Evolutionary conservation across 768 basidiomycete genomes (phyloP), one percentile per base, ranked within the genome.

Genomic region (Hericium rajendrae): DNA sequence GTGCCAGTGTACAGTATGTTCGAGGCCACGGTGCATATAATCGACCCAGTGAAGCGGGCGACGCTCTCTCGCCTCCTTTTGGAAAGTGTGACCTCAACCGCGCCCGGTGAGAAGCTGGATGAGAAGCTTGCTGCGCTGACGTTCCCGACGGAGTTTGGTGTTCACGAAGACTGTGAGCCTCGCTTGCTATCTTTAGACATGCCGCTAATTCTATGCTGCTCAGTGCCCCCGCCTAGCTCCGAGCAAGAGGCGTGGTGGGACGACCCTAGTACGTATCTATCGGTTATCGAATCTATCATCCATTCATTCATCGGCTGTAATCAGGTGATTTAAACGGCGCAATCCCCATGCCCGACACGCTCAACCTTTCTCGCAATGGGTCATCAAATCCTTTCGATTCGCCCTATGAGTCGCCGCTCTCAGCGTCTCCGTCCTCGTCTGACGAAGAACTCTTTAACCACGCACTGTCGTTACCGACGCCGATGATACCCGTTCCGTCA

Each of bases 191-290:
- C 40, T 24, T 10, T 18, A 40, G 54, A 18, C 8, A 16, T 15
- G 26, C 0, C 11, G 38, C 26, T 56, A 16, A 53, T 62, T 62
- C 38, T 62, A 28, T 40, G 55, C 38, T 16, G 46, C 59, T 26
- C 61, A 93, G 91, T 91, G 20, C 91, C 91, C n/a, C 84, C 83
- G 4, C 91, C 91, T 1, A 93, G 91, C 66, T 81, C 86, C 2
- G 87, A 90, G 48, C 83, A 86, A 40, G 66, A 71, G 1, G 79
- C 80, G 11, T 94, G 91, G 91, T 94, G 91, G 91, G 77, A 87
- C 57, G 72, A 70, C 48, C 80, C 81, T 67, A 86, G 91, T 86
- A 65, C 49, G 49, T 24, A 11, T 26, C 11, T 46, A 1, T 46
- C 43, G 59, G 74, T 56, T 15, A 48, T 32, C 32, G 32, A 32